Base-by-base conservation (phyloP, 2,329 filamentous ascomycete species). In the Penicillium sp. region DNA sequence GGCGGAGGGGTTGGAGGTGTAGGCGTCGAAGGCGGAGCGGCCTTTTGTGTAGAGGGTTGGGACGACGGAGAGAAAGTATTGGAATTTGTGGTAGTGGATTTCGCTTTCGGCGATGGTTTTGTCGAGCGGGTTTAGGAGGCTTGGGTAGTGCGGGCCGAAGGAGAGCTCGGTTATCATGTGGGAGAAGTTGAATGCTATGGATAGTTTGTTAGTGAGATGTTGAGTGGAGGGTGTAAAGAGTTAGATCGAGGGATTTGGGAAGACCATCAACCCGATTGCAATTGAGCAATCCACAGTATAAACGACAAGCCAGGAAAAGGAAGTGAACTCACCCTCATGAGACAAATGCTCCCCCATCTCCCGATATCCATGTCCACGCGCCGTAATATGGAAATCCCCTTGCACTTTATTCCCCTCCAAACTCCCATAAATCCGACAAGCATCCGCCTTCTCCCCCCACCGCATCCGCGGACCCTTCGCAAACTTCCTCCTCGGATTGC, bases 311-410 rank as follows among this genome's bases (percentile, higher is more conserved):
- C 24, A 50, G 56, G 9, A 17, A 5, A 7, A n/a, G n/a, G n/a
- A n/a, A n/a, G n/a, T n/a, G 30, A 49, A 56, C 40, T 82, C 88
- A 79, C 84, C 95, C 92, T 78, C 44, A 76, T 82, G 77, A 98
- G 94, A 72, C 67, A 98, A 80, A 81, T 98, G 93, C 64, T 84
- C 82, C 42, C 89, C 91, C 68, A 88, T 84, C 74, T 93, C 92
- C 78, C 87, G 86, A 78, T 99, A 99, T n/a, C 95, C 95, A 77
- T 98, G 94, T 0, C 95, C 95, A 64, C 93, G 83, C 3, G 95
- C 95, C 1, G 95, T 99, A 73, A 99, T 95, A 76, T 99, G 95
- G 75, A 99, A 98, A 77, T 99, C 94, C 4, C 94, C 95, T 79
- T 97, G 94, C 49, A 99, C 95, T 81, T 96, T 96, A 79, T 99